Evolutionary conservation across 768 basidiomycete genomes (phyloP).

Genomic region (Clavaria fumosa): DNA sequence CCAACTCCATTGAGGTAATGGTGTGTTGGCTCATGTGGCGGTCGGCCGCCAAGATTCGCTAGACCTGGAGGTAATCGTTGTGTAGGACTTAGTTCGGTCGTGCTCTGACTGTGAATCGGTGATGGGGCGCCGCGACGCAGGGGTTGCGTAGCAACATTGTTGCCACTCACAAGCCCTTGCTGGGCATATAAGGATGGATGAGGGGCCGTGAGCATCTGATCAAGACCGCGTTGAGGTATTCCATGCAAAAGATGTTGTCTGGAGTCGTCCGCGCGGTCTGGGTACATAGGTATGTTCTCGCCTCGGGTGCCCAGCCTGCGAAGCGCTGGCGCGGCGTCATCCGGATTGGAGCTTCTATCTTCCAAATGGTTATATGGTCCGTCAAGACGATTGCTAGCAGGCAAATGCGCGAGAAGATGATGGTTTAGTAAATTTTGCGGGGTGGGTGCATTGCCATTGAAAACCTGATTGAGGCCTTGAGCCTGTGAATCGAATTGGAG

Average conservation of each 20-base stretch:
- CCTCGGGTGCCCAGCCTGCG: constrained; percentile 50
- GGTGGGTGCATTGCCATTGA: constrained; percentile 22
- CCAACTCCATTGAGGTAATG: constrained; percentile 34
- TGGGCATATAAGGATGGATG: constrained; percentile 35
- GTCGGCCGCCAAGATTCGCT: constrained; percentile 69
- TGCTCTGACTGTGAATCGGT: constrained; percentile 34
- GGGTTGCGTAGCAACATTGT: constrained; percentile 34
- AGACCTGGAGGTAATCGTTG: constrained; percentile 68
- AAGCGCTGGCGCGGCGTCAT: constrained; percentile 76
- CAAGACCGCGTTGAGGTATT: constrained; percentile 33
- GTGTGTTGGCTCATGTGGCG: constrained; percentile 64
- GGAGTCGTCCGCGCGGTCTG: constrained; percentile 46
- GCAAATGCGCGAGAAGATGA: constrained; percentile 26
- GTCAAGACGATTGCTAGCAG: constrained; percentile 39
- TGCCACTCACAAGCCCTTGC: constrained; percentile 34
- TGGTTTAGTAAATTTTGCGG: constrained; percentile 26
- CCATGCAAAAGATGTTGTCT: constrained; percentile 41
- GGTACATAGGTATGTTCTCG: constrained; percentile 36
- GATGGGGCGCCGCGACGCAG: constrained; percentile 61
- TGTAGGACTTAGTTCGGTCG: constrained; percentile 27
- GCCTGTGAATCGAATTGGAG: constrained; percentile 10
- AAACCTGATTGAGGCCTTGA: constrained; percentile 15
- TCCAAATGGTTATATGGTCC: constrained; percentile 57
- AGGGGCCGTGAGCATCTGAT: constrained; percentile 41
- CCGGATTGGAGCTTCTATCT: constrained; percentile 65